phyloP scores from a whole-genome alignment of 2,329 filamentous ascomycete species.

The Colletotrichum tabaci region DNA sequence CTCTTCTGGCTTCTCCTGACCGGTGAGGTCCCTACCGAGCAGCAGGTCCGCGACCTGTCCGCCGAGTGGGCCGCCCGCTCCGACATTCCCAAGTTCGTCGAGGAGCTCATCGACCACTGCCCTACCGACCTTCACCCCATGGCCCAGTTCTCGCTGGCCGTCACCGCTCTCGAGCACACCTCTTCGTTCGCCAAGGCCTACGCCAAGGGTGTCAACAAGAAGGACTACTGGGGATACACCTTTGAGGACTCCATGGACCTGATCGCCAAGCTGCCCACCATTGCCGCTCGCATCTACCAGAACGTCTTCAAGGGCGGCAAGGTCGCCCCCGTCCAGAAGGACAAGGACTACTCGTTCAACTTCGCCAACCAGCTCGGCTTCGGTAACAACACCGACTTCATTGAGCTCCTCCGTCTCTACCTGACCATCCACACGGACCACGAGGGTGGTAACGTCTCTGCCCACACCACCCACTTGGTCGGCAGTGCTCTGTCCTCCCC shows the following conservation, averaged over 20 bases:
- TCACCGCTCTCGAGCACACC: constrained; percentile 98
- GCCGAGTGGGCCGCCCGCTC: constrained; percentile 99
- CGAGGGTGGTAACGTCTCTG: constrained; percentile 98
- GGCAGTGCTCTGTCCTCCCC: constrained; percentile 97
- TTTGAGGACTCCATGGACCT: constrained; percentile 99
- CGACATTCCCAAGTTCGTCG: constrained; percentile 96
- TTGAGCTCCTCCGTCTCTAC: constrained; percentile 99
- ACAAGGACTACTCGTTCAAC: constrained; percentile 99
- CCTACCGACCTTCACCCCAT: constrained; percentile 99
- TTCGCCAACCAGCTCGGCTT: constrained; percentile 99
- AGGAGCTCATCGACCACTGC: constrained; percentile 99
- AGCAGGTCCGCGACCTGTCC: constrained; percentile 98
- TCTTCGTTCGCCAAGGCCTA: constrained; percentile 99
- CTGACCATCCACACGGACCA: constrained; percentile 99
- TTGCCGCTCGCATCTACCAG: constrained; percentile 99
- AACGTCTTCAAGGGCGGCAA: constrained; percentile 99
- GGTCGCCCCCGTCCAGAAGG: constrained; percentile 95
- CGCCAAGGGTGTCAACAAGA: constrained; percentile 99
- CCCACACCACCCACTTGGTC: constrained; percentile 98
- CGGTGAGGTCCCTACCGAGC: constrained; percentile 96
- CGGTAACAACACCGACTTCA: constrained; percentile 93
- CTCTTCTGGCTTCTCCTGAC: constrained; percentile 99
- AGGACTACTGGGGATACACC: constrained; percentile 99
- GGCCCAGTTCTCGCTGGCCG: constrained; percentile 98
- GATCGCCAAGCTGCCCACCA: constrained; percentile 99